These are phyloP conservation scores for Lactarius pseudohatsudake DNA, from an alignment of 768 basidiomycete genomes.

Conservation along the genomic window DNA sequence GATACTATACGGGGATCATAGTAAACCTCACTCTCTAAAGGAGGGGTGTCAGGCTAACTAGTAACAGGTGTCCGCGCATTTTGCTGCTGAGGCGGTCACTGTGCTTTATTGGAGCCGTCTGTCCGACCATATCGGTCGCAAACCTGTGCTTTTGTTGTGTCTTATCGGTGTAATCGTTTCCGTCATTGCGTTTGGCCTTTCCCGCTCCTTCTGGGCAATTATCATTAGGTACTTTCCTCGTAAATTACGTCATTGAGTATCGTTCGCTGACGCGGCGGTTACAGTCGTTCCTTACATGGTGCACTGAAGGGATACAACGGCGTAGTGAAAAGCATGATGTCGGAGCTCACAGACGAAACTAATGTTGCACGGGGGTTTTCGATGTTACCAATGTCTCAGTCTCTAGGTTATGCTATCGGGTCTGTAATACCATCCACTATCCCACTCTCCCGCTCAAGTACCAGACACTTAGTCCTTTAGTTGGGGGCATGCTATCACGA, in stretches of 20 bases:
- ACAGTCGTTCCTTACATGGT: neutral
- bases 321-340: neutral
- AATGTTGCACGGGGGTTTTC: neutral
- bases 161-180: neutral
- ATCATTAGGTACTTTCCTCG: neutral
- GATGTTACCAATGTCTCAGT: neutral
- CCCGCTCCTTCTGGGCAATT: neutral
- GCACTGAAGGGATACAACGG: neutral
- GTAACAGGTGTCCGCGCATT: neutral
- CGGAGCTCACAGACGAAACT: neutral
- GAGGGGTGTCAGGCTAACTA: neutral
- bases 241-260: neutral
- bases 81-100: neutral
- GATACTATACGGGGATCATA: neutral
- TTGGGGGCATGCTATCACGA: slow-evolving; percentile 30
- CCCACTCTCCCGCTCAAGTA: neutral
- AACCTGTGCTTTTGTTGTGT: neutral
- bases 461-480: slow-evolving; percentile 14
- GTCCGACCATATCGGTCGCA: neutral
- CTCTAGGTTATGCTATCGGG: neutral
- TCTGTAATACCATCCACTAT: no score
- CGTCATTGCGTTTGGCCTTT: neutral
- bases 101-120: neutral
- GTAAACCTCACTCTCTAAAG: neutral
- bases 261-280: neutral